phyloP scores from a whole-genome alignment of 148 eudicot species.

The Chenopodium formosanum region DNA sequence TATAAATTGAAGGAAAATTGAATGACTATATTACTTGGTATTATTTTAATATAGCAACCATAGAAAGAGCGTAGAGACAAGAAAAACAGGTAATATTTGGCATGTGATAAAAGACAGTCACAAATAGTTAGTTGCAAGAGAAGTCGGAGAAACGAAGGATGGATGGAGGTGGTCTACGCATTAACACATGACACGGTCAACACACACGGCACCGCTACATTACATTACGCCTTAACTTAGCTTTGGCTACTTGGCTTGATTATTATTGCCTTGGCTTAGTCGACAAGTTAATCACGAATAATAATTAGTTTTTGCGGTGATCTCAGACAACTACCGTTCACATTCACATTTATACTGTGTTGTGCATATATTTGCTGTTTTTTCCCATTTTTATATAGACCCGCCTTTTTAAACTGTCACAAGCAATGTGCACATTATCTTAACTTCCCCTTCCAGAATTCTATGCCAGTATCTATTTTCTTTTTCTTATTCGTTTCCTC shows the following conservation, averaged over 20 bases:
- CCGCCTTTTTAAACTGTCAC: background rate
- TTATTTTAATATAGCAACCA: too few species aligned
- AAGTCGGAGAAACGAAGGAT: background rate
- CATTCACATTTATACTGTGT: background rate
- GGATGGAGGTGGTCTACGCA: background rate
- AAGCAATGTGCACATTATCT: background rate
- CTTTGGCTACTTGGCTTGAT: too few species aligned
- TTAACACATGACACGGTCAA: background rate
- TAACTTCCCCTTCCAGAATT: background rate
- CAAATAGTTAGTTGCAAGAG: background rate
- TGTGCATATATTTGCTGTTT: background rate
- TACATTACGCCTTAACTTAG: too few species aligned
- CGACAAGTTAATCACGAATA: background rate
- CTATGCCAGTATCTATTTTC: background rate
- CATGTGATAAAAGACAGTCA: background rate
- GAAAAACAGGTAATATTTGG: too few species aligned
- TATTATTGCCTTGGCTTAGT: background rate
- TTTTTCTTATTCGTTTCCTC: background rate
- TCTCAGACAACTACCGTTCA: conserved; percentile 9
- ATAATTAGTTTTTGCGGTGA: background rate
- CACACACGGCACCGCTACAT: conserved; percentile 2
- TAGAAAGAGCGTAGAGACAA: too few species aligned
- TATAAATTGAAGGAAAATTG: too few species aligned
- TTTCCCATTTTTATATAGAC: background rate
- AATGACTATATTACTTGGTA: too few species aligned